Percentiles rank a stretch among this genome's conserved stretches.
Evolutionary conservation across 2,329 filamentous ascomycete genomes (phyloP).

Genomic region (Trichoderma breve): DNA sequence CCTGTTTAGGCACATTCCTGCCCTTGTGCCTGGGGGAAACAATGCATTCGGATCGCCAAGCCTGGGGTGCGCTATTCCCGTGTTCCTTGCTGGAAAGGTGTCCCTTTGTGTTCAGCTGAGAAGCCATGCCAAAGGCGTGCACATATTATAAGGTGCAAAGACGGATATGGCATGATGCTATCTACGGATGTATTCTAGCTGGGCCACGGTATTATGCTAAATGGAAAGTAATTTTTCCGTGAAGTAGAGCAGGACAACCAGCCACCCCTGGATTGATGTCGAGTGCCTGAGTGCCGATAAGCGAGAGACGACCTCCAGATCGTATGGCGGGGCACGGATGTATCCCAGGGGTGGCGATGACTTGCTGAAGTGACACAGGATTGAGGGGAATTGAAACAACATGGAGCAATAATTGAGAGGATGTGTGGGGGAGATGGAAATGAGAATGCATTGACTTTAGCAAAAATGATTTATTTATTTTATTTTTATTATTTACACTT

Average conservation of each 20-base stretch:
- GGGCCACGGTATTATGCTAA: background rate
- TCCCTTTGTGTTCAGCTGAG: background rate
- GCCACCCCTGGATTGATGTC: background rate
- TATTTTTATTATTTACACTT: background rate
- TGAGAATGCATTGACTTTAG: too few species aligned
- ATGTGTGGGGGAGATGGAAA: background rate
- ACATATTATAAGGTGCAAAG: background rate
- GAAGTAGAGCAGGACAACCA: background rate
- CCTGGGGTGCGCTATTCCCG: background rate
- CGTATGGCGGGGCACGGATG: background rate
- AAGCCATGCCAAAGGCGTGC: background rate
- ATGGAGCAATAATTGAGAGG: background rate
- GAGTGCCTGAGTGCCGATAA: constrained; percentile 15
- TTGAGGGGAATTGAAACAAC: background rate
- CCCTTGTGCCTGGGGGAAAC: background rate
- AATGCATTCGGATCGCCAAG: background rate
- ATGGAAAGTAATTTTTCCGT: background rate
- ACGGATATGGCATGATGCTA: background rate
- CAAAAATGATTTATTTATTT: background rate
- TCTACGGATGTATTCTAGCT: background rate
- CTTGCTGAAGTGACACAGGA: constrained; percentile 20
- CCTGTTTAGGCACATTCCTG: background rate
- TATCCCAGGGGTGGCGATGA: constrained; percentile 4
- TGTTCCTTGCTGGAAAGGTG: background rate
- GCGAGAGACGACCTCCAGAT: constrained; percentile 17